phyloP scores from a whole-genome alignment of 1,284 basidiomycete genomes.

The Trametes sp. region DNA sequence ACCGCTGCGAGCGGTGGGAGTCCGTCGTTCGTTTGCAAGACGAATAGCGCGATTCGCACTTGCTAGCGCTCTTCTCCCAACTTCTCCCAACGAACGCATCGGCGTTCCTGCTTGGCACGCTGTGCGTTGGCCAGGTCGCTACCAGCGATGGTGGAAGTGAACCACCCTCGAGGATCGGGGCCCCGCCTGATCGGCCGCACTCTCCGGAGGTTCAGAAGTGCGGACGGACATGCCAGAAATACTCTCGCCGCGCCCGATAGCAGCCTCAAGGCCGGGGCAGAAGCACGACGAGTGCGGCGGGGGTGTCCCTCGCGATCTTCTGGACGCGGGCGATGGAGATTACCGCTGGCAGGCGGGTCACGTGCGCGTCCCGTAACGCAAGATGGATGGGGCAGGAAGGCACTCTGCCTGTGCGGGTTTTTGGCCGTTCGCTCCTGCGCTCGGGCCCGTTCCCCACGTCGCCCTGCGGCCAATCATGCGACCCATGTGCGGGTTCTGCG shows the following conservation, averaged over 20 bases:
- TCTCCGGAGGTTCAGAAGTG: conserved; percentile 5
- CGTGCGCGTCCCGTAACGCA: conserved; percentile 23
- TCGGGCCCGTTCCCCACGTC: conserved; percentile 21
- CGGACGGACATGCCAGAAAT: conserved; percentile 8
- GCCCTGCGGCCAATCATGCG: conserved; percentile 37
- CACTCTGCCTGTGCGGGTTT: conserved; percentile 41
- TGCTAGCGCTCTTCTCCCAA: neutral
- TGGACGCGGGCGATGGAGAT: conserved; percentile 15
- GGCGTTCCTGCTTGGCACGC: neutral
- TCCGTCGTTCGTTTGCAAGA: neutral
- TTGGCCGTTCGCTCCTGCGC: conserved; percentile 44
- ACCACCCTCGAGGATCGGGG: neutral
- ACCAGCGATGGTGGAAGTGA: neutral
- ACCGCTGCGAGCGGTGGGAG: neutral
- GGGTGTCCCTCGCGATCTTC: conserved; percentile 9
- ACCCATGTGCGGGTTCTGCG: conserved; percentile 36
- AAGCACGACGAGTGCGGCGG: conserved; percentile 5
- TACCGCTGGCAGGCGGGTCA: conserved; percentile 27
- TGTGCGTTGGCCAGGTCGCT: neutral
- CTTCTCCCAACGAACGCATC: neutral
- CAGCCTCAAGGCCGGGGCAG: conserved; percentile 18
- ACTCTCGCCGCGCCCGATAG: conserved; percentile 11
- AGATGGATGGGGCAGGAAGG: conserved; percentile 20
- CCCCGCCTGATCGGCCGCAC: neutral
- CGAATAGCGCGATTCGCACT: neutral